A percentile compares a stretch with the other conserved stretches of the same genome.
Conservation (phyloP, 1,284 basidiomycete genomes). For the Apiotrichum mycotoxinovorans region DNA sequence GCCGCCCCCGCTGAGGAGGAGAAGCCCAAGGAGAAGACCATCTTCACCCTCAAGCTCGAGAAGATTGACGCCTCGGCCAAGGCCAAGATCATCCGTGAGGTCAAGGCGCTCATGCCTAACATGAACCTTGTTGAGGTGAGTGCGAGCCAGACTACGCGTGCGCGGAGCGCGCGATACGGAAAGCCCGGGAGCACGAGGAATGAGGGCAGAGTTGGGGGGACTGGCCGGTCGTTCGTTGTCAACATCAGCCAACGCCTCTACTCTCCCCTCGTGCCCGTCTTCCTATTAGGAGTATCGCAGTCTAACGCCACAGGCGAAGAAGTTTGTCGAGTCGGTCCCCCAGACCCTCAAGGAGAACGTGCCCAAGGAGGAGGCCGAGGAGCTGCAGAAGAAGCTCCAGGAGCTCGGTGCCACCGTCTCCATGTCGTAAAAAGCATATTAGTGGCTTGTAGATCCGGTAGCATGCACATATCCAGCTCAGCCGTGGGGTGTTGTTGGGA, state of each 20-base stretch:
- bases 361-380: constrained; percentile 97
- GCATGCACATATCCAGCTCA: constrained; percentile 24
- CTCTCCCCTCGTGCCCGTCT: too few species aligned
- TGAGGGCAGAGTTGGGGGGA: background rate
- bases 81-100: constrained; percentile 96
- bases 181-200: background rate
- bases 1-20: constrained; percentile 60
- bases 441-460: constrained; percentile 4
- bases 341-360: constrained; percentile 93
- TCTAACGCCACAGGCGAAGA: constrained; percentile 73
- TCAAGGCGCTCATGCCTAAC: constrained; percentile 91
- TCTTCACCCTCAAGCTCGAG: constrained; percentile 91
- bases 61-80: constrained; percentile 86
- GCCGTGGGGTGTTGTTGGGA: background rate
- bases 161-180: background rate
- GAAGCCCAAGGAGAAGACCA: constrained; percentile 95
- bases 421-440: constrained; percentile 48
- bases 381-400: constrained; percentile 86
- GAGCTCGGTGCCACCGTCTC: constrained; percentile 82
- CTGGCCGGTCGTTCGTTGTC: too few species aligned
- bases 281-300: background rate
- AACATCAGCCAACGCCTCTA: too few species aligned
- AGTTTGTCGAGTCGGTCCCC: constrained; percentile 95
- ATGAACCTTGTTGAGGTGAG: constrained; percentile 92
- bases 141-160: constrained; percentile 21